phyloP scores from a whole-genome alignment of 2,329 filamentous ascomycete genomes.

The Neofusicoccum sp. region DNA sequence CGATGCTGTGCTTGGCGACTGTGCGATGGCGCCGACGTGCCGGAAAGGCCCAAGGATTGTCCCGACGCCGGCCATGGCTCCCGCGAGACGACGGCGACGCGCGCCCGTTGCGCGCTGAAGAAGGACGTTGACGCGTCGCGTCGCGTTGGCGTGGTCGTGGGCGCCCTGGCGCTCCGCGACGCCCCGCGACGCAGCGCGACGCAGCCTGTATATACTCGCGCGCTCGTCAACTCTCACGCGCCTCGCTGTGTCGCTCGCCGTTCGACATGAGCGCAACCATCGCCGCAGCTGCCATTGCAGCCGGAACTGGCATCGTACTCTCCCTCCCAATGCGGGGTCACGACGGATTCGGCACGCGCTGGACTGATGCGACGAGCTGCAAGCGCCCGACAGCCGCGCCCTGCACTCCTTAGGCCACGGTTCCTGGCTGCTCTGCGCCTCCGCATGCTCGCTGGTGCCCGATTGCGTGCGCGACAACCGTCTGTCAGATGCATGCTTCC shows the following conservation, averaged over 20 bases:
- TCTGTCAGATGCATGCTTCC: no score
- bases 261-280: background rate
- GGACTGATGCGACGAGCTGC: no score
- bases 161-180: no score
- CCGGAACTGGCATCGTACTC: background rate
- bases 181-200: no score
- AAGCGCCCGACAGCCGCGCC: background rate
- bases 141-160: no score
- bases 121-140: background rate
- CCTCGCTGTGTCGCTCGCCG: background rate
- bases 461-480: background rate
- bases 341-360: constrained; percentile 11
- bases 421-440: background rate
- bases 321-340: background rate
- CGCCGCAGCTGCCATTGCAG: background rate
- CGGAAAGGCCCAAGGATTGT: background rate
- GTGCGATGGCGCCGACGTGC: no score
- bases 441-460: background rate
- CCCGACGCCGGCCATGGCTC: no score
- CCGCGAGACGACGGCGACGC: background rate
- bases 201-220: constrained; percentile 4
- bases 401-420: background rate
- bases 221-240: background rate
- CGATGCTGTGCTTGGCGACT: no score
- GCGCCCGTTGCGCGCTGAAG: background rate